These are phyloP conservation scores for Clonostachys rosea DNA, from an alignment of 2,329 filamentous ascomycete species.

Conservation along the genomic window DNA sequence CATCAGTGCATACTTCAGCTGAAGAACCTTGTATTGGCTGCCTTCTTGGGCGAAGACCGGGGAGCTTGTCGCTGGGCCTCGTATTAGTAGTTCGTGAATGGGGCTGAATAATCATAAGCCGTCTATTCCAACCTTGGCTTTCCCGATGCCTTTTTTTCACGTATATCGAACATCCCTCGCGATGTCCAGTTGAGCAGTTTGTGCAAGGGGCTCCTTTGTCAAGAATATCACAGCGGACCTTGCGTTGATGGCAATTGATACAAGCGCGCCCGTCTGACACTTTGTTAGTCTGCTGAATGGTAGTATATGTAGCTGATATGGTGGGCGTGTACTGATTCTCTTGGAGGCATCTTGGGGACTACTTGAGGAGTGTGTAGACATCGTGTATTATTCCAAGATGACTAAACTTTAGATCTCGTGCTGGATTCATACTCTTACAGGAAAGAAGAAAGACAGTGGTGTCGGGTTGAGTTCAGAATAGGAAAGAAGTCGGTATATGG, in stretches of 20 bases:
- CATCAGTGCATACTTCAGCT: background rate
- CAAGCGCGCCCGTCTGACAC: constrained; percentile 31
- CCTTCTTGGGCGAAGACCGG: constrained; percentile 4
- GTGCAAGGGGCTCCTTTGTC: constrained; percentile 40
- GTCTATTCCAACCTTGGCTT: constrained; percentile 22
- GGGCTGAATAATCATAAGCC: constrained; percentile 4
- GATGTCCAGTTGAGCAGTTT: constrained; percentile 36
- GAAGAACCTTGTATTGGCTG: background rate
- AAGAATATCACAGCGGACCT: constrained; percentile 45
- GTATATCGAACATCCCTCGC: constrained; percentile 37
- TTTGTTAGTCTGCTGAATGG: too few species aligned
- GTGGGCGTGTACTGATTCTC: too few species aligned
- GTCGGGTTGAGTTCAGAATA: too few species aligned
- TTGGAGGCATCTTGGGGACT: too few species aligned
- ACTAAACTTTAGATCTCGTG: too few species aligned
- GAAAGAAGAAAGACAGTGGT: too few species aligned
- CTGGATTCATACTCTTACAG: too few species aligned
- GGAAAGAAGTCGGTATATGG: too few species aligned
- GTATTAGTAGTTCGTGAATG: too few species aligned
- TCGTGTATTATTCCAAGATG: too few species aligned
- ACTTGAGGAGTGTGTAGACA: too few species aligned
- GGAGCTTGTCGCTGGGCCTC: constrained; percentile 1
- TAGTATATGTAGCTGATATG: too few species aligned
- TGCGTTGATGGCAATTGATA: constrained; percentile 41
- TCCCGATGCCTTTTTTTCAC: constrained; percentile 34